Base-by-base conservation (phyloP, 768 basidiomycete genomes). In the Boletus rubescentipes region DNA sequence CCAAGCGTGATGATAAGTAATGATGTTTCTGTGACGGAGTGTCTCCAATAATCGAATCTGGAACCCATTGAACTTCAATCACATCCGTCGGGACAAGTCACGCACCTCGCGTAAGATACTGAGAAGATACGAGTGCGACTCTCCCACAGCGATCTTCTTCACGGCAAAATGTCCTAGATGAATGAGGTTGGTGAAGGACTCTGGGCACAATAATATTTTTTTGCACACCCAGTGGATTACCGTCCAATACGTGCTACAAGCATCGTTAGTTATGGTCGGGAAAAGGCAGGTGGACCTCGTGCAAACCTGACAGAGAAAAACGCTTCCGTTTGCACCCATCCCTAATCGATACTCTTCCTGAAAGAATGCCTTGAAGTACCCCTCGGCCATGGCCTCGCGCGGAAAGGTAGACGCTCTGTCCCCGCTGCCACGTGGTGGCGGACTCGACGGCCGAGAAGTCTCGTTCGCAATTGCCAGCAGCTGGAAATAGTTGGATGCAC, bases 1-100 rank as follows among this genome's bases (percentile, higher is more conserved):
- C 94, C 94, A 98, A 1, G 94, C 85, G 64, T 96, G 94, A 68
- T 98, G 96, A 64, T 97, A 97, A 5, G 91, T 93, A 56, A 98
- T 81, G 59, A 98, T 96, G 59, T 98, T 96, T 5, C 86, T 89
- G 72, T 98, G 95, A 51, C 88, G 86, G 4, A 98, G 75, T 26
- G 82, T 78, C 66, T 98, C 94, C 39, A 98, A 75, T 9, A 97
- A 76, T 39, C 91, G 84, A 49, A 98, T 91, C 83, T 88, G 56
- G 35, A 31, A 34, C 16, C 21, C 20, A 8, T 50, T 44, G 42
- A 21, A 14, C 14, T 41, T 16, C 40, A 34, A 23, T 12, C 6
- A 32, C 16, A 11, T 30, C 15, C 4, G 12, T 23, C 2, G 11
- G 1, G 20, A 53, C 16, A 44, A 34, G 41, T n/a, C 39, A 38